Evolutionary conservation across 148 eudicot species (phyloP).

Genomic region (Amaranthus cruentus): DNA sequence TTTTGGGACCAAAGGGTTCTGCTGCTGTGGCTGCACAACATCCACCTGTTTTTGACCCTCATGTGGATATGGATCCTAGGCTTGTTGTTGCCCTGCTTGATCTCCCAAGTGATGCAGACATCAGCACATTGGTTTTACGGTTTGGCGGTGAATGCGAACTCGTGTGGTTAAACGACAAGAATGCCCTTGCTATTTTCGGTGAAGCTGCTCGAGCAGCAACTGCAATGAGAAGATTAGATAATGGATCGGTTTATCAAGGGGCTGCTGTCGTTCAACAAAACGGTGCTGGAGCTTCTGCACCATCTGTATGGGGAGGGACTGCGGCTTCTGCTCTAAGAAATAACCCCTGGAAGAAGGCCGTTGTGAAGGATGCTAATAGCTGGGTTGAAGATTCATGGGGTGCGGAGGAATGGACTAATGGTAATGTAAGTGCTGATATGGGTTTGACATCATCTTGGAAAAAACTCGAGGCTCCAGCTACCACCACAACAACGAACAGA

Average conservation of each 20-base stretch:
- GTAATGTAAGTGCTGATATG: conserved; percentile 23
- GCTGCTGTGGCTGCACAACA: conserved; percentile 34
- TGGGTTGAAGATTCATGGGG: conserved; percentile 67
- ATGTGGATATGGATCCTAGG: conserved; percentile 90
- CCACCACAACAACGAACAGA: conserved; percentile 45
- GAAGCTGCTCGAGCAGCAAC: conserved; percentile 92
- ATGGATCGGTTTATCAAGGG: conserved; percentile 74
- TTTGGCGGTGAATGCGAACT: conserved; percentile 98
- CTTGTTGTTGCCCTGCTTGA: conserved; percentile 81
- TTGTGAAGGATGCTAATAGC: conserved; percentile 40
- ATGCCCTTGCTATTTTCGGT: conserved; percentile 82
- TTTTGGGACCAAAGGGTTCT: conserved; percentile 60
- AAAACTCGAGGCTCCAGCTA: conserved; percentile 43
- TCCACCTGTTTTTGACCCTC: conserved; percentile 55
- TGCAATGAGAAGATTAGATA: conserved; percentile 95
- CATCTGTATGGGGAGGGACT: conserved; percentile 48
- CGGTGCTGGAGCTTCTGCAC: conserved; percentile 25
- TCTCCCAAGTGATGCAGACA: conserved; percentile 82
- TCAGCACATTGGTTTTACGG: conserved; percentile 82
- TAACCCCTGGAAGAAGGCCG: conserved; percentile 73
- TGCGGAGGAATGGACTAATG: conserved; percentile 49
- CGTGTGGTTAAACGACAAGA: conserved; percentile 95
- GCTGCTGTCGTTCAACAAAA: conserved; percentile 52
- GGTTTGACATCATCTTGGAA: conserved; percentile 33
- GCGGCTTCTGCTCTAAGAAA: conserved; percentile 30